These are phyloP conservation scores for Pythium graminicola DNA, from an alignment of 352 stramenopile species.

Conservation along the genomic window DNA sequence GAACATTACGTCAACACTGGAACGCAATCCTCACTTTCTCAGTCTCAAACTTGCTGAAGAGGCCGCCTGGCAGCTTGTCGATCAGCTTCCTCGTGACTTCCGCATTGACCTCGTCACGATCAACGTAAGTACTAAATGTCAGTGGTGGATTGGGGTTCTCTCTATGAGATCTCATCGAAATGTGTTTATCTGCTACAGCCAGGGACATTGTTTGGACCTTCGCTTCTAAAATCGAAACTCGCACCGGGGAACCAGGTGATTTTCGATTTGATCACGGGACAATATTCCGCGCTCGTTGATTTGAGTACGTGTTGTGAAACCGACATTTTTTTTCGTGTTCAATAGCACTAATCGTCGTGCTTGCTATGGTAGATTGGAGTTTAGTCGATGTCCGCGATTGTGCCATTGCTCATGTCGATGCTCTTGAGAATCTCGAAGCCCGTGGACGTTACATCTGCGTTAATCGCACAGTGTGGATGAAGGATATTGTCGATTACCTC, in stretches of 20 bases:
- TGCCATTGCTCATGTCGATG: slow-evolving; percentile 68
- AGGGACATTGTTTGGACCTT: slow-evolving; percentile 74
- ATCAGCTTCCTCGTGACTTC: slow-evolving; percentile 74
- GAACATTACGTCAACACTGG: slow-evolving; percentile 79
- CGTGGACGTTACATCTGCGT: slow-evolving; percentile 83
- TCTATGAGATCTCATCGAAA: neutral
- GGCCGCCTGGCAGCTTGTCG: slow-evolving; percentile 81
- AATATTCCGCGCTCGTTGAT: slow-evolving; percentile 84
- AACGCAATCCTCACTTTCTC: slow-evolving; percentile 84
- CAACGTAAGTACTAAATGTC: slow-evolving; percentile 41
- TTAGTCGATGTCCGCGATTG: slow-evolving; percentile 84
- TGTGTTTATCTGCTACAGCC: slow-evolving; percentile 29
- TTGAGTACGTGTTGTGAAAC: slow-evolving; percentile 41
- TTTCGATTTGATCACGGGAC: slow-evolving; percentile 79
- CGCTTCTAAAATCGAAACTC: slow-evolving; percentile 79
- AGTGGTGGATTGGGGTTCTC: neutral
- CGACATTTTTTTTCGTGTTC: neutral
- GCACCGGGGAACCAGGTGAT: slow-evolving; percentile 81
- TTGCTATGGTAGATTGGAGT: slow-evolving; percentile 52
- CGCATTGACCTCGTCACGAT: slow-evolving; percentile 84
- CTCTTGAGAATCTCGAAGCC: slow-evolving; percentile 79
- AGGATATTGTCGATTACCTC: slow-evolving; percentile 83
- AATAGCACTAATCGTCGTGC: too few relatives aligned
- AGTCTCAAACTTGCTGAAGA: slow-evolving; percentile 85
- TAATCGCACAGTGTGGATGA: slow-evolving; percentile 82